A percentile compares a stretch with the other conserved stretches of the same genome.
Conservation (phyloP, 148 eudicot genomes). For the Dysphania ambrosioides region DNA sequence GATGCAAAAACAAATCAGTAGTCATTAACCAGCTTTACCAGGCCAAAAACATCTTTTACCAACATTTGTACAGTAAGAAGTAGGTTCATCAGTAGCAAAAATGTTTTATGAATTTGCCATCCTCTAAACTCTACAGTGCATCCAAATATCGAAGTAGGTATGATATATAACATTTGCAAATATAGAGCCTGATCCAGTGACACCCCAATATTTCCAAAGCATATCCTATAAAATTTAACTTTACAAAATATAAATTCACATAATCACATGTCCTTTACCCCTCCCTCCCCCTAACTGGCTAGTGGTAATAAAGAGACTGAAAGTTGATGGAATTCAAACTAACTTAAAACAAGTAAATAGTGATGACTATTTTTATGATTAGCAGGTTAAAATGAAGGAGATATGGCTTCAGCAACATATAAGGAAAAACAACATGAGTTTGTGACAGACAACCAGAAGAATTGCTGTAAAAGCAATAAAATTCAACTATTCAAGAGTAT, state of each 20-base stretch:
- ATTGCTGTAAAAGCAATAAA: background rate
- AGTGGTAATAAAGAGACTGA: background rate
- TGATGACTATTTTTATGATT: too few species aligned
- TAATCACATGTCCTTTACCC: too few species aligned
- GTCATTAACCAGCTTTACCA: too few species aligned
- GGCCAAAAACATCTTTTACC: too few species aligned
- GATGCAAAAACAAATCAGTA: slow-evolving; percentile 15
- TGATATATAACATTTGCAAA: background rate
- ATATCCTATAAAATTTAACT: background rate
- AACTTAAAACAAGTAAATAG: background rate
- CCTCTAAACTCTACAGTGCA: background rate
- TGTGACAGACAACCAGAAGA: background rate
- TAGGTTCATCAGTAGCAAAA: too few species aligned
- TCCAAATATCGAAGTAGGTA: background rate
- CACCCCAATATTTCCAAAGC: background rate
- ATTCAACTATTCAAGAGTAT: too few species aligned
- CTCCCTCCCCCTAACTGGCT: background rate
- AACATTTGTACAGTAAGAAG: background rate
- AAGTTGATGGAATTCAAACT: slow-evolving; percentile 2
- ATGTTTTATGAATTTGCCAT: background rate
- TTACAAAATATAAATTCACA: background rate
- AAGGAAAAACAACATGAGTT: background rate
- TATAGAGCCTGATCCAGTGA: background rate
- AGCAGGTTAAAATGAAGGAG: background rate
- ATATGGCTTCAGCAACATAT: background rate